Base-by-base conservation (phyloP, 371 early-diverging fungal genomes). In the Mucor saturninus region DNA sequence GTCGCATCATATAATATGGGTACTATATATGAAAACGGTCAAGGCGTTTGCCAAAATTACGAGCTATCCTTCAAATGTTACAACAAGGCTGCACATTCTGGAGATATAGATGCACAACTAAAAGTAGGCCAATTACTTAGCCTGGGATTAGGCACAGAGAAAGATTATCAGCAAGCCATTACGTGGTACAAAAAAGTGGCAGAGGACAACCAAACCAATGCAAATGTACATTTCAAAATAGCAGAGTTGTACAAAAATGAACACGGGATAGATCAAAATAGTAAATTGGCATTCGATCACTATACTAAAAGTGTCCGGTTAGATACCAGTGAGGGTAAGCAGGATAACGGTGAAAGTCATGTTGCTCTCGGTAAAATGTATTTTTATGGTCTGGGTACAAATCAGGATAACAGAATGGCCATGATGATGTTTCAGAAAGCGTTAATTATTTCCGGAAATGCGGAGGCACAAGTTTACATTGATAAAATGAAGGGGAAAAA, bases 281-380 rank as follows among this genome's bases (percentile, higher is more conserved):
- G n/a, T 21, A 46, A 46, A 21, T 3, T 46, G 26, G 46, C 46
- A 15, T 46, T 46, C 21, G 46, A 46, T 3, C 15, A 46, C 26
- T 46, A 46, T 21, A 21, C 46, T 21, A 46, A 21, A 21, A 8
- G 26, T 1, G 46, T 46, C 21, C 46, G 21, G 21, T 46, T 46
- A 26, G 46, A 46, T 46, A n/a, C n/a, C 8, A 46, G 26, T 5
- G 46, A 46, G 3, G 46, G 46, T 21, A 46, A 5, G 2, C 2
- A 5, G 5, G 21, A 46, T 5, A 15, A 21, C 26, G 46, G 46
- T 2, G 21, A 46, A 8, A 46, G 21, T 8, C 46, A 21, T 3
- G 46, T 46, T 8, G 46, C 46, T 2, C 46, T 46, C 21, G 46
- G 46, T 21, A 46, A 46, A 46, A 46, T 46, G 46, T 46, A 46